These are phyloP conservation scores for Microascus cirrosus DNA, from an alignment of 2,329 filamentous ascomycete genomes.

Conservation along the genomic window DNA sequence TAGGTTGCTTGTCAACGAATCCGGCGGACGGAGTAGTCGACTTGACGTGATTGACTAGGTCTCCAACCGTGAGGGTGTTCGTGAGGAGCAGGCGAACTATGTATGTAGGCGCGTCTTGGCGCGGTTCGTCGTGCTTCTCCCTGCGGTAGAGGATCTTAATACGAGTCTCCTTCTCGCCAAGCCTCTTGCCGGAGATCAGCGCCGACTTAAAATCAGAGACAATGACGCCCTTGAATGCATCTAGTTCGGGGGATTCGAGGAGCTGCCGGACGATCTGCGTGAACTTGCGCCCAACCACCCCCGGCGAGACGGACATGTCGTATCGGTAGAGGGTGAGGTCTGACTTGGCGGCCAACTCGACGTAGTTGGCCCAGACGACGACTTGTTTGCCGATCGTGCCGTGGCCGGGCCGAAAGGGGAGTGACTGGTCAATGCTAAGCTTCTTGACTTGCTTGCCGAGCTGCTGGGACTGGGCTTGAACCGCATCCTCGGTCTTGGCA, in stretches of 20 bases:
- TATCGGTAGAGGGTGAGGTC: conserved; percentile 30
- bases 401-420: conserved; percentile 38
- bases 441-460: neutral
- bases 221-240: conserved; percentile 12
- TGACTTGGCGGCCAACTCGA: conserved; percentile 26
- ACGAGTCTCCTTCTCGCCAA: conserved; percentile 7
- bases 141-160: conserved; percentile 13
- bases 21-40: conserved; percentile 11
- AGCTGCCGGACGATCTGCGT: conserved; percentile 9
- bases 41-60: conserved; percentile 15
- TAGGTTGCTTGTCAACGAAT: conserved; percentile 9
- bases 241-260: conserved; percentile 30
- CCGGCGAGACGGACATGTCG: conserved; percentile 23
- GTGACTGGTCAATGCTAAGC: conserved; percentile 7
- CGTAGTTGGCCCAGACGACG: conserved; percentile 44
- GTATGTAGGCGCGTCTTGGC: conserved; percentile 9
- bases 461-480: neutral
- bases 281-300: conserved; percentile 6
- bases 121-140: conserved; percentile 18
- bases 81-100: conserved; percentile 12
- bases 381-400: conserved; percentile 29
- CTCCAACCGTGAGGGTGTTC: conserved; percentile 12
- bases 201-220: conserved; percentile 21
- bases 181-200: conserved; percentile 14
- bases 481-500: neutral